Evolutionary conservation across 73 alveolate genomes (phyloP).

Genomic region (Stentor roeselii): DNA sequence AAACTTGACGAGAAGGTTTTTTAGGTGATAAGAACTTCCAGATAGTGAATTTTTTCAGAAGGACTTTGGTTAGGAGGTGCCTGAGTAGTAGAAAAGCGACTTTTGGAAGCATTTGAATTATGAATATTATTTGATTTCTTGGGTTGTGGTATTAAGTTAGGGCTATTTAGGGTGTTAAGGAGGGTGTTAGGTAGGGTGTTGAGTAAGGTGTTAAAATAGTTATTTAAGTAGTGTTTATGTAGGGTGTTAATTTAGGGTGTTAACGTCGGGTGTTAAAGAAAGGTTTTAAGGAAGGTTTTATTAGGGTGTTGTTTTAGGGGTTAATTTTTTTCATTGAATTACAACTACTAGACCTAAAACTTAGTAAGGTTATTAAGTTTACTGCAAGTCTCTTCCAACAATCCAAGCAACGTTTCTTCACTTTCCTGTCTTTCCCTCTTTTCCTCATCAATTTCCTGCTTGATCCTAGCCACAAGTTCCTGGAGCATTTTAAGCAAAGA

Average conservation of each 20-base stretch:
- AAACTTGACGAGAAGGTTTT: neutral
- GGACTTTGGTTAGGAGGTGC: neutral
- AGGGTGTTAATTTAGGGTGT: too few species aligned
- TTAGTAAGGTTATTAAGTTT: constrained; percentile 59
- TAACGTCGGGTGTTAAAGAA: too few species aligned
- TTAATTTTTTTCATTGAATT: too few species aligned
- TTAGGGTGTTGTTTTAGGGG: too few species aligned
- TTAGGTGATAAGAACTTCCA: neutral
- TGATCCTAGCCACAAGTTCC: constrained; percentile 81
- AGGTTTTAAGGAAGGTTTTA: too few species aligned
- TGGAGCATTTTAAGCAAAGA: constrained; percentile 85
- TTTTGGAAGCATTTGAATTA: neutral
- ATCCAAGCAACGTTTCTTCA: constrained; percentile 86
- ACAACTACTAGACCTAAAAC: constrained; percentile 25
- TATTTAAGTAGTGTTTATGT: too few species aligned
- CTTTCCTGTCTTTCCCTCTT: constrained; percentile 89
- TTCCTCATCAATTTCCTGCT: constrained; percentile 85
- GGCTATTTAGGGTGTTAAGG: too few species aligned
- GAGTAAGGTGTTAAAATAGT: too few species aligned
- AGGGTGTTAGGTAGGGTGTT: too few species aligned
- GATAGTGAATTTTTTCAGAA: neutral
- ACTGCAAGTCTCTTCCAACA: constrained; percentile 91
- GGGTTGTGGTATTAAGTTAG: too few species aligned
- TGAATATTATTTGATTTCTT: too few species aligned
- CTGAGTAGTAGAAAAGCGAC: neutral